phyloP scores from a whole-genome alignment of 306 rosid species.

The Nissolia schottii region DNA sequence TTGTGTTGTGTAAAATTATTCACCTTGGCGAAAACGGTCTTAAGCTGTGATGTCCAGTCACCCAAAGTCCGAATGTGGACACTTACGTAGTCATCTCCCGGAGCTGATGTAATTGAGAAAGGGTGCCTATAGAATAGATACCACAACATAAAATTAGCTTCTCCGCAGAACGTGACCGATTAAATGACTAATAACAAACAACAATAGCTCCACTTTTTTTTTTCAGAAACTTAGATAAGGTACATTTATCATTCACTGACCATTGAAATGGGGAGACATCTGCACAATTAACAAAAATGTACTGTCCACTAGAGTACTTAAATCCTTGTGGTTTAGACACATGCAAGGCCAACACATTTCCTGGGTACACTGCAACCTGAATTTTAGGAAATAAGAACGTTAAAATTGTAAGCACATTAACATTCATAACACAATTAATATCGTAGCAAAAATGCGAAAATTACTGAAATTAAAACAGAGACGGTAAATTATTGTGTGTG shows the following conservation, averaged over 20 bases:
- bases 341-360: slow-evolving; percentile 83
- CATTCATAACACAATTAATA: neutral
- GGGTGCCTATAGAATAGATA: slow-evolving; percentile 64
- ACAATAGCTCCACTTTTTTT: too few species aligned
- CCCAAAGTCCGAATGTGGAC: slow-evolving; percentile 82
- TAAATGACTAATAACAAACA: neutral
- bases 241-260: slow-evolving; percentile 28
- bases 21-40: slow-evolving; percentile 72
- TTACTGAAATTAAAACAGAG: neutral
- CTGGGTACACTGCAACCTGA: slow-evolving; percentile 92
- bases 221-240: neutral
- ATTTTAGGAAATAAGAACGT: neutral
- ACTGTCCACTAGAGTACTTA: slow-evolving; percentile 81
- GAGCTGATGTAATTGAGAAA: slow-evolving; percentile 86
- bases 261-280: slow-evolving; percentile 84
- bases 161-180: neutral
- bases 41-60: slow-evolving; percentile 85
- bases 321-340: slow-evolving; percentile 86
- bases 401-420: neutral
- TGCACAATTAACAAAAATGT: slow-evolving; percentile 69
- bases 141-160: neutral
- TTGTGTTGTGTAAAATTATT: neutral
- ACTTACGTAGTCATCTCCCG: slow-evolving; percentile 77
- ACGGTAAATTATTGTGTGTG: neutral
- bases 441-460: neutral